A percentile compares a stretch with the other conserved stretches of the same genome.
Conservation (phyloP, 768 basidiomycete genomes). For the Tremella fuciformis region DNA sequence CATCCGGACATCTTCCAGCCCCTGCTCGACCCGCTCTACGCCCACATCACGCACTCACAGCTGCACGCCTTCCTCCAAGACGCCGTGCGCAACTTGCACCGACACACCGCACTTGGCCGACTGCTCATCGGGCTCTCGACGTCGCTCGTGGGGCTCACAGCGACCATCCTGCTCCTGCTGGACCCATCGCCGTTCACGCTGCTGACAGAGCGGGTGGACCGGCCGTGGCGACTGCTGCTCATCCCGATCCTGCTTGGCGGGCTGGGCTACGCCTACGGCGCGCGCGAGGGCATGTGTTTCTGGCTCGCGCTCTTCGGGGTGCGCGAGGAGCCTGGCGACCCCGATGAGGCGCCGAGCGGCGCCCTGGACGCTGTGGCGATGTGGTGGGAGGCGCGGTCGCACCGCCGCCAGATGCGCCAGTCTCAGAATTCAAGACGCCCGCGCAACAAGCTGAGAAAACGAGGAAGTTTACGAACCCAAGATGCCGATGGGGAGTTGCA, state of each 20-base stretch:
- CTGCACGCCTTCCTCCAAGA: slow-evolving; percentile 1
- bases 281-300: slow-evolving; percentile 2
- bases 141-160: background rate
- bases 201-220: background rate
- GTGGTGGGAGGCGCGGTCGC: background rate
- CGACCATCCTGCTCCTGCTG: background rate
- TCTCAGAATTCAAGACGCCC: background rate
- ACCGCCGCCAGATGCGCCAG: no score
- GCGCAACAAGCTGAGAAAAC: background rate
- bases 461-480: background rate
- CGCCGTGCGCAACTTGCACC: background rate
- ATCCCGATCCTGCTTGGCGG: slow-evolving; percentile 1
- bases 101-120: background rate
- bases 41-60: background rate
- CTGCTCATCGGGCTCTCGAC: background rate
- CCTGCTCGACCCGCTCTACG: slow-evolving; percentile 1
- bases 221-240: background rate
- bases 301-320: slow-evolving; percentile 1
- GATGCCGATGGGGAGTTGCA: no score
- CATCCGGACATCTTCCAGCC: background rate
- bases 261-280: background rate
- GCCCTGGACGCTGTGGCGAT: background rate
- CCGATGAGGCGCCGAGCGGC: background rate
- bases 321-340: background rate
- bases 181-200: slow-evolving; percentile 2